These are phyloP conservation scores for Argentina anserina DNA, from an alignment of 306 rosid genomes.

Conservation along the genomic window DNA sequence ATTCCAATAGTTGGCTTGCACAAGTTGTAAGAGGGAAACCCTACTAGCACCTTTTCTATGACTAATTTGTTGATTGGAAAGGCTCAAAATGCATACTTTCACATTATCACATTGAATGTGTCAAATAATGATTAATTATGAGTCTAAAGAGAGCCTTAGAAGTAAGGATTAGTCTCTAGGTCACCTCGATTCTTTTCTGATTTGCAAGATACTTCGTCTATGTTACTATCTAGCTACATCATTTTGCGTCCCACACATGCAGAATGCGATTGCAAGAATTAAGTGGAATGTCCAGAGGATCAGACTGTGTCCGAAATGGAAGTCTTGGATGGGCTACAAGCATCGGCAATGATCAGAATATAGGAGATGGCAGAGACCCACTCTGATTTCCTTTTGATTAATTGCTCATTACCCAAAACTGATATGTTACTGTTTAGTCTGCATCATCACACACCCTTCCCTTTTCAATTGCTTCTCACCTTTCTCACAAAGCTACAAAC, in stretches of 20 bases:
- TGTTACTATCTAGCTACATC: not conserved
- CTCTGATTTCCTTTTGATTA: conserved; percentile 8
- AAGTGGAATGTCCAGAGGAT: not conserved
- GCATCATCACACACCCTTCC: not conserved
- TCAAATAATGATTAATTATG: no score
- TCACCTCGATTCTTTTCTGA: not conserved
- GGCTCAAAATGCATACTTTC: not conserved
- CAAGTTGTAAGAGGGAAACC: not conserved
- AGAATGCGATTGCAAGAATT: not conserved
- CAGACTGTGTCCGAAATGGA: not conserved
- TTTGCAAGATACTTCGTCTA: not conserved
- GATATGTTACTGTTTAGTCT: not conserved
- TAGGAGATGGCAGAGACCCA: conserved; percentile 2
- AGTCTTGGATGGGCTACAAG: not conserved
- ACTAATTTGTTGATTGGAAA: not conserved
- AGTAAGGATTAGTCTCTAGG: no score
- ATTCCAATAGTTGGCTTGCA: conserved; percentile 9
- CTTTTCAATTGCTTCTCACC: not conserved
- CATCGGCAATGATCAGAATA: not conserved
- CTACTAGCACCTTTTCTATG: conserved; percentile 1
- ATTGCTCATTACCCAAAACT: not conserved
- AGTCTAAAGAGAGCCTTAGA: not conserved
- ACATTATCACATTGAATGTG: not conserved
- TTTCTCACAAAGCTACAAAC: conserved; percentile 1
- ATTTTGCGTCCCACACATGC: not conserved